These are phyloP conservation scores for Globisporangium alternatum DNA, from an alignment of 352 stramenopile species.

Conservation along the genomic window DNA sequence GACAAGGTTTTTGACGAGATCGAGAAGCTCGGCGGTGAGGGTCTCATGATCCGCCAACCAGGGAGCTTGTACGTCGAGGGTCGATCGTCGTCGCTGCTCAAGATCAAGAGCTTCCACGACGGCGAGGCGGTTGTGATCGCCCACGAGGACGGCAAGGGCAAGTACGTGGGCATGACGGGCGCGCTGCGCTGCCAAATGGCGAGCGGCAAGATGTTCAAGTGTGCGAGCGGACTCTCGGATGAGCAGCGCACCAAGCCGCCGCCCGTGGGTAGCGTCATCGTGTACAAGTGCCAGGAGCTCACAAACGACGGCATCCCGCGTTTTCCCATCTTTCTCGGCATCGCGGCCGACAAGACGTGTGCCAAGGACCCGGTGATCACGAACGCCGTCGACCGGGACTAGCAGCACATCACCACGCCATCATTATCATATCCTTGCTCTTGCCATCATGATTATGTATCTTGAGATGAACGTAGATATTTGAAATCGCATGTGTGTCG, in stretches of 20 bases:
- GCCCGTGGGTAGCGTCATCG: constrained; percentile 54
- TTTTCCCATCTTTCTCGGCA: constrained; percentile 67
- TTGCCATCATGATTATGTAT: not conserved
- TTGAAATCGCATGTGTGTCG: no score
- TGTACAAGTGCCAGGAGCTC: constrained; percentile 82
- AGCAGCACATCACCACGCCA: not conserved
- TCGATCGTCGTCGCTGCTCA: constrained; percentile 61
- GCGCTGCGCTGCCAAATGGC: constrained; percentile 59
- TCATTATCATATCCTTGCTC: no score
- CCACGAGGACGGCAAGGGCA: constrained; percentile 67
- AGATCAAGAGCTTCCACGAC: constrained; percentile 79
- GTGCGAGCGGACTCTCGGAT: constrained; percentile 65
- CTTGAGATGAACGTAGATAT: not conserved
- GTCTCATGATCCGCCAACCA: constrained; percentile 68
- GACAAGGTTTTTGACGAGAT: constrained; percentile 54
- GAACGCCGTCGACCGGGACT: constrained; percentile 25
- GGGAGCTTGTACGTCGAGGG: constrained; percentile 42
- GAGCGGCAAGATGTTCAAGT: constrained; percentile 71
- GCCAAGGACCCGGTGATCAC: constrained; percentile 48
- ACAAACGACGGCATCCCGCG: constrained; percentile 64
- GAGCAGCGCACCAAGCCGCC: constrained; percentile 45
- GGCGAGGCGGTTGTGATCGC: constrained; percentile 62
- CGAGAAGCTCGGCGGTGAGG: constrained; percentile 60
- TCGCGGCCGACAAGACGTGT: constrained; percentile 51
- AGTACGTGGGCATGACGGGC: constrained; percentile 55